These are phyloP conservation scores for Kluyveromyces sp. DNA, from an alignment of 1,139 yeast species.

Conservation along the genomic window DNA sequence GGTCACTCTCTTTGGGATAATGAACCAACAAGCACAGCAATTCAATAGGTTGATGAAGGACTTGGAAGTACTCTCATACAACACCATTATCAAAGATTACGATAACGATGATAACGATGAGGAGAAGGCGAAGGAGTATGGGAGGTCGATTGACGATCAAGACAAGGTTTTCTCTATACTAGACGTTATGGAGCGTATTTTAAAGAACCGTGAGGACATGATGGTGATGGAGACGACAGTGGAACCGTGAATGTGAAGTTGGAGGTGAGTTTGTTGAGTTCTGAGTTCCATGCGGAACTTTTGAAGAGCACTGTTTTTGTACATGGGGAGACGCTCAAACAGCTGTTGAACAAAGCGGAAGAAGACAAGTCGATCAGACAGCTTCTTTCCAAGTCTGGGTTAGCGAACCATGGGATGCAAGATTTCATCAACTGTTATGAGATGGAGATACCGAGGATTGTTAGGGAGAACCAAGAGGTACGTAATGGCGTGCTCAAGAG, in stretches of 20 bases:
- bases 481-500: conserved; percentile 42
- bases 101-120: conserved; percentile 44
- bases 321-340: conserved; percentile 24
- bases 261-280: conserved; percentile 9
- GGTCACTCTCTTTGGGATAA: conserved; percentile 11
- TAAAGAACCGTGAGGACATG: conserved; percentile 50
- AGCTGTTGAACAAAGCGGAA: conserved; percentile 16
- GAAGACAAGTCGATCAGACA: background rate
- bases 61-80: conserved; percentile 38
- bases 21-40: conserved; percentile 51
- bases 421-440: conserved; percentile 19
- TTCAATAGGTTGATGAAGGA: conserved; percentile 49
- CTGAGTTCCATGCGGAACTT: conserved; percentile 19
- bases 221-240: conserved; percentile 32
- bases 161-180: conserved; percentile 59
- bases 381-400: background rate
- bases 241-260: background rate
- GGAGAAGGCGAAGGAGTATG: conserved; percentile 55
- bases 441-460: conserved; percentile 15
- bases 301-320: conserved; percentile 14
- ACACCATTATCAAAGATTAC: conserved; percentile 40
- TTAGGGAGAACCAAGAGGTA: conserved; percentile 26
- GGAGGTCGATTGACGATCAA: conserved; percentile 63
- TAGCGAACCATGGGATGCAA: conserved; percentile 14
- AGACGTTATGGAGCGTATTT: conserved; percentile 48